Evolutionary conservation across 2,329 filamentous ascomycete genomes (phyloP).

Genomic region (Colletotrichum echinochloae): DNA sequence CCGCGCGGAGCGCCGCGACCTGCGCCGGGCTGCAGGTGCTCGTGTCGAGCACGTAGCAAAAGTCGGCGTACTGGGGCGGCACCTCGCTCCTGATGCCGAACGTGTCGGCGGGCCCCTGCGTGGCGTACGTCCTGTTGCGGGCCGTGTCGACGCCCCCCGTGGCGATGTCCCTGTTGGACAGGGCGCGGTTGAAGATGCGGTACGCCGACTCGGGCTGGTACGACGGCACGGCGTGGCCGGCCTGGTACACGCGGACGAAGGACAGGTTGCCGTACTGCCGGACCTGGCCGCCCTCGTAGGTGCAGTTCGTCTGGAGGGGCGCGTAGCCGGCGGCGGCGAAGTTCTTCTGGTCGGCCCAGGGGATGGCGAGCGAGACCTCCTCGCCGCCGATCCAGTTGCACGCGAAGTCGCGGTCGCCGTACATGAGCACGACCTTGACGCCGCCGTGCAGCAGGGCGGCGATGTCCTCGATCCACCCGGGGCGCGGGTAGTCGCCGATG

Average conservation of each 20-base stretch:
- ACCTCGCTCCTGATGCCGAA: conserved; percentile 41
- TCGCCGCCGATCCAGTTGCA: conserved; percentile 68
- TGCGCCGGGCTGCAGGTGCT: conserved; percentile 58
- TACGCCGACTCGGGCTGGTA: conserved; percentile 62
- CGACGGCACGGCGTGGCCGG: conserved; percentile 67
- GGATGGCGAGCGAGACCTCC: conserved; percentile 58
- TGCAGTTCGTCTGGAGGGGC: conserved; percentile 68
- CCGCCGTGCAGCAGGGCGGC: conserved; percentile 57
- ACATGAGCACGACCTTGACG: conserved; percentile 71
- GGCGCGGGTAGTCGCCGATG: conserved; percentile 49
- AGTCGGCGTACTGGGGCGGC: conserved; percentile 43
- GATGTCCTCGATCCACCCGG: conserved; percentile 59
- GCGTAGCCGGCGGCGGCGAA: conserved; percentile 67
- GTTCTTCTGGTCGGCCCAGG: conserved; percentile 42
- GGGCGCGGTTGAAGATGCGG: conserved; percentile 62
- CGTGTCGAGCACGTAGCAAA: conserved; percentile 44
- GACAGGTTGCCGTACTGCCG: conserved; percentile 75
- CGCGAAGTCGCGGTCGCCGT: conserved; percentile 63
- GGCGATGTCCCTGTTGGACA: conserved; percentile 43
- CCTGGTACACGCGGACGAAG: conserved; percentile 68
- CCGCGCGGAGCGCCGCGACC: conserved; percentile 61
- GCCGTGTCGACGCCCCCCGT: conserved; percentile 43
- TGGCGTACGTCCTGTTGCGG: conserved; percentile 38
- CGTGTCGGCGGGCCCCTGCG: conserved; percentile 41
- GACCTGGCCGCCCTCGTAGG: conserved; percentile 72